phyloP scores from a whole-genome alignment of 225 moss, liverwort and hornwort genomes.

The Sphagnum tenellum region DNA sequence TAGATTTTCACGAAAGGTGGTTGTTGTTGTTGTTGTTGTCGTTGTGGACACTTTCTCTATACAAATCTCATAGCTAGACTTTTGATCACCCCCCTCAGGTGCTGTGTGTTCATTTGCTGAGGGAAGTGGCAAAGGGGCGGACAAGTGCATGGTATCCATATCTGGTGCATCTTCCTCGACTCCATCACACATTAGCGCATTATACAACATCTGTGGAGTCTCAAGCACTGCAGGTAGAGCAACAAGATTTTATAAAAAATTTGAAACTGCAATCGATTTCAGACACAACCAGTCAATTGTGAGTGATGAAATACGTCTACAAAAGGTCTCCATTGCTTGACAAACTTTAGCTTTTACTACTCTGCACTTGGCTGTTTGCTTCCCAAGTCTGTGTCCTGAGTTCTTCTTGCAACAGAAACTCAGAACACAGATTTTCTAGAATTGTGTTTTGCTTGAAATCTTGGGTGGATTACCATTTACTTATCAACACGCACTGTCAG shows the following conservation, averaged over 20 bases:
- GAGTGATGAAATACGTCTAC: background rate
- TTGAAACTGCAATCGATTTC: background rate
- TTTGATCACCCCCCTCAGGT: constrained; percentile 28
- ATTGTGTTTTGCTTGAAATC: too few species aligned
- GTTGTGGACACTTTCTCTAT: background rate
- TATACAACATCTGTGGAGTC: constrained; percentile 38
- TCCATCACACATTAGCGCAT: constrained; percentile 53
- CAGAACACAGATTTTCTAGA: too few species aligned
- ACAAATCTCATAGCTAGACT: background rate
- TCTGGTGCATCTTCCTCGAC: constrained; percentile 28
- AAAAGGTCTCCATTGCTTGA: background rate
- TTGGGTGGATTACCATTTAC: too few species aligned
- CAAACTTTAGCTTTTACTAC: too few species aligned
- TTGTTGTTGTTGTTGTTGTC: background rate
- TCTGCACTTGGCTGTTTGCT: too few species aligned
- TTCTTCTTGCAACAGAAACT: too few species aligned
- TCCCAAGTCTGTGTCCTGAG: too few species aligned
- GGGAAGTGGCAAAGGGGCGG: constrained; percentile 41
- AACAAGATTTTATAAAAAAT: background rate
- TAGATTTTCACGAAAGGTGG: background rate
- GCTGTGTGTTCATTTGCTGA: constrained; percentile 58
- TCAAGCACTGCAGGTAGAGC: constrained; percentile 63
- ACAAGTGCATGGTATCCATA: constrained; percentile 24
- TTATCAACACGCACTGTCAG: too few species aligned
- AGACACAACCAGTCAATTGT: background rate